A percentile compares a stretch with the other conserved stretches of the same genome.
phyloP scores from a whole-genome alignment of 345 rosid species.

The Dovyalis caffra region DNA sequence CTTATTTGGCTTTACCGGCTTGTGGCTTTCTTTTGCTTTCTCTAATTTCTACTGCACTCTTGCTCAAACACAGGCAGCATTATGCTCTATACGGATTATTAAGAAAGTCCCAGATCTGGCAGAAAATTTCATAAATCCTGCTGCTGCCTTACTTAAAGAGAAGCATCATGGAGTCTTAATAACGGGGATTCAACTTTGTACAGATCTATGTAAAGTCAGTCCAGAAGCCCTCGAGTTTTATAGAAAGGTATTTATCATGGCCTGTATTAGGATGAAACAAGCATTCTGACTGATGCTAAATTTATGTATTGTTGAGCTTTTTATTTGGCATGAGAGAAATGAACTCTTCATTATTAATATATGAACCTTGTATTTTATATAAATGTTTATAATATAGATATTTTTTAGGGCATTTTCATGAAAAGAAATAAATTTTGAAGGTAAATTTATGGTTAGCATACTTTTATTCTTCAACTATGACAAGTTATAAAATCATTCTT shows the following conservation, averaged over 20 bases:
- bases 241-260: conserved; percentile 64
- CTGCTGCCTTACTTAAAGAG: conserved; percentile 86
- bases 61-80: conserved; percentile 72
- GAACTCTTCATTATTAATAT: conserved; percentile 2
- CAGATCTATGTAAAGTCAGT: conserved; percentile 85
- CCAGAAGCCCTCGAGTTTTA: conserved; percentile 81
- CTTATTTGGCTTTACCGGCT: not conserved
- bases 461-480: conserved; percentile 3
- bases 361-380: not conserved
- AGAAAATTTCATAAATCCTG: conserved; percentile 91
- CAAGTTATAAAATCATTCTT: conserved; percentile 16
- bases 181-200: conserved; percentile 94
- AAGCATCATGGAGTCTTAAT: conserved; percentile 98
- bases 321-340: conserved; percentile 12
- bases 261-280: not conserved
- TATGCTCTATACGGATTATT: conserved; percentile 90
- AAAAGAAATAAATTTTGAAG: not conserved
- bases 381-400: not conserved
- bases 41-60: conserved; percentile 21
- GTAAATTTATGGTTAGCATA: not conserved
- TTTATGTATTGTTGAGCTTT: conserved; percentile 6
- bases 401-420: not conserved
- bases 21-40: conserved; percentile 12
- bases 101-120: conserved; percentile 98
- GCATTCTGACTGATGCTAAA: not conserved